A percentile compares a stretch with the other conserved stretches of the same genome.
Evolutionary conservation across 2,329 filamentous ascomycete genomes (phyloP).

Genomic region (Dryadomyces sulphureus): DNA sequence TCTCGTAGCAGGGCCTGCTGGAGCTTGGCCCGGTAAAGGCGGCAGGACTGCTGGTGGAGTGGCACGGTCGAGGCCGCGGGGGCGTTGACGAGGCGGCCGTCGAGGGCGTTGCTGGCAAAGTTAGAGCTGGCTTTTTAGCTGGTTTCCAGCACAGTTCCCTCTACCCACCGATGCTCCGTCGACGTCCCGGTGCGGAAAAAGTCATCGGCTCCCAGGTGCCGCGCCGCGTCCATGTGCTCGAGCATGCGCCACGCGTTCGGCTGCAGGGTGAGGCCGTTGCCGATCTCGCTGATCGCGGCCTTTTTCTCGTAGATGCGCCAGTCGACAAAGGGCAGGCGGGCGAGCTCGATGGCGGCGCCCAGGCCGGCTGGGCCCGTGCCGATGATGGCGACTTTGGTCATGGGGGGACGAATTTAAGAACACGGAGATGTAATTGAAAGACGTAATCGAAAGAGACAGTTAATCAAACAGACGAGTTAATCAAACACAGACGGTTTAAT

Average conservation of each 20-base stretch:
- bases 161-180: too few relatives aligned
- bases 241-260: constrained; percentile 20
- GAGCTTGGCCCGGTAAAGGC: constrained; percentile 21
- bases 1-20: constrained; percentile 32
- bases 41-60: constrained; percentile 13
- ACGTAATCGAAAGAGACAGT: too few relatives aligned
- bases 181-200: too few relatives aligned
- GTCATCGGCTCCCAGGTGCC: constrained; percentile 15
- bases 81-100: constrained; percentile 14
- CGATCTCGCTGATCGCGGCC: constrained; percentile 19
- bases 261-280: constrained; percentile 21
- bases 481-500: too few relatives aligned
- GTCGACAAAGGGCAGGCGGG: constrained; percentile 15
- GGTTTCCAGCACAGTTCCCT: too few relatives aligned
- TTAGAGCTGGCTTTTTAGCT: constrained; percentile 11
- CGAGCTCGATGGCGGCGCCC: constrained; percentile 14
- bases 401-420: too few relatives aligned
- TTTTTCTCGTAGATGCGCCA: constrained; percentile 22
- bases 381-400: constrained; percentile 6
- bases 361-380: constrained; percentile 12
- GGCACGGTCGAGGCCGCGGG: constrained; percentile 8
- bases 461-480: too few relatives aligned
- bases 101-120: constrained; percentile 13
- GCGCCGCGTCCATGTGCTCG: constrained; percentile 16
- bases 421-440: too few relatives aligned